phyloP scores from a whole-genome alignment of 106 monocot species.

The Acanthochlamys bracteata region DNA sequence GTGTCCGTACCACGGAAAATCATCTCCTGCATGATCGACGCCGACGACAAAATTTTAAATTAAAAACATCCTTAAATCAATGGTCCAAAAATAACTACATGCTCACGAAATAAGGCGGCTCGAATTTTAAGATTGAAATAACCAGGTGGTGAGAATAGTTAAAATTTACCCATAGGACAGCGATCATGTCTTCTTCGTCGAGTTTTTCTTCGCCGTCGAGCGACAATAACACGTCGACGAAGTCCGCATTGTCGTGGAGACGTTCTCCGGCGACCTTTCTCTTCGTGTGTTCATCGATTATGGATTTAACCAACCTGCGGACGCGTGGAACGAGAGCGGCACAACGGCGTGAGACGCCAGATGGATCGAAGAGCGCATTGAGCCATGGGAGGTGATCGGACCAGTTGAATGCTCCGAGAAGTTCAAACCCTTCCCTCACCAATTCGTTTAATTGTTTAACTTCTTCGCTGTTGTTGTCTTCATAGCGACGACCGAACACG shows the following conservation, averaged over 20 bases:
- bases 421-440: slow-evolving; percentile 82
- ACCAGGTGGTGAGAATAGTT: neutral
- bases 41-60: too few species aligned
- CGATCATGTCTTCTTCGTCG: slow-evolving; percentile 68
- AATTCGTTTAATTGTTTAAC: slow-evolving; percentile 23
- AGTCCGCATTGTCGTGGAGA: slow-evolving; percentile 44
- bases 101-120: too few species aligned
- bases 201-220: slow-evolving; percentile 58
- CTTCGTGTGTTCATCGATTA: slow-evolving; percentile 55
- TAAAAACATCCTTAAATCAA: too few species aligned
- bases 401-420: slow-evolving; percentile 89
- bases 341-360: slow-evolving; percentile 33
- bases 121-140: too few species aligned
- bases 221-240: slow-evolving; percentile 70
- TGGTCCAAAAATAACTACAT: too few species aligned
- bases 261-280: neutral
- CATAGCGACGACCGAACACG: slow-evolving; percentile 67
- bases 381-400: slow-evolving; percentile 86
- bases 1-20: slow-evolving; percentile 66
- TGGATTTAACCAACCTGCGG: slow-evolving; percentile 27
- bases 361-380: slow-evolving; percentile 41
- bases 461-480: slow-evolving; percentile 2
- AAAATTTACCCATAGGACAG: slow-evolving; percentile 48
- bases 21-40: slow-evolving; percentile 71
- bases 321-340: slow-evolving; percentile 68